Evolutionary conservation across 208 protist genomes (phyloP).

Genomic region (Leishmania tarentolae): DNA sequence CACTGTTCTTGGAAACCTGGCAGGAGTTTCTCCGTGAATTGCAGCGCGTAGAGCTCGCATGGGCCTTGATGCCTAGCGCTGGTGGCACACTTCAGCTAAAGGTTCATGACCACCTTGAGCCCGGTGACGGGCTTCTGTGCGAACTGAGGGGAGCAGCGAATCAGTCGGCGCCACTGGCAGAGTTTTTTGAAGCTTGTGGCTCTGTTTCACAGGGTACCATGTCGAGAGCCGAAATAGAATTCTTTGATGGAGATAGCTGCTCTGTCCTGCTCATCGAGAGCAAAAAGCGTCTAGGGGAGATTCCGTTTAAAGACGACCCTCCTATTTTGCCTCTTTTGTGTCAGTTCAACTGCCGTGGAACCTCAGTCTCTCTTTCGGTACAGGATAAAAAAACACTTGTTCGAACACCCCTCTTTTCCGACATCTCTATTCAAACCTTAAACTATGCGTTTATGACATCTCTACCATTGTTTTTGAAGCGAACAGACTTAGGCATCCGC

Average conservation of each 20-base stretch:
- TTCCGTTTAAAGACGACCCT: conserved; percentile 23
- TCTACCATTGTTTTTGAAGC: conserved; percentile 79
- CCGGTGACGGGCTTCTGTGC: conserved; percentile 53
- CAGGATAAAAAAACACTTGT: conserved; percentile 51
- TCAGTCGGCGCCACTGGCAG: conserved; percentile 55
- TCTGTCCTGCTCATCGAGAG: conserved; percentile 25
- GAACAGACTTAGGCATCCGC: conserved; percentile 76
- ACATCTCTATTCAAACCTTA: conserved; percentile 69
- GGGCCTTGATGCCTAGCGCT: conserved; percentile 50
- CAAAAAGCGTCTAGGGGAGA: conserved; percentile 24
- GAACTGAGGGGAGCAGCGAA: conserved; percentile 41
- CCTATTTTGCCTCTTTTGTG: conserved; percentile 43
- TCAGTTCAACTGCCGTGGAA: conserved; percentile 59
- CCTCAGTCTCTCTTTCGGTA: conserved; percentile 62
- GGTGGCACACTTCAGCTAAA: conserved; percentile 53
- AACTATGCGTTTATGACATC: conserved; percentile 82
- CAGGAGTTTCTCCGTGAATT: conserved; percentile 68
- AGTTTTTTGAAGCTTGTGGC: conserved; percentile 74
- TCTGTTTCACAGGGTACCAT: conserved; percentile 33
- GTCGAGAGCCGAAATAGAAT: conserved; percentile 19
- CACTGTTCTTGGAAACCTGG: conserved; percentile 63
- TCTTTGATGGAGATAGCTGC: conserved; percentile 23
- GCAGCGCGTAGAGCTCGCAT: conserved; percentile 62
- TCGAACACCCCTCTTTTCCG: conserved; percentile 50
- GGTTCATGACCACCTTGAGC: conserved; percentile 58